Evolutionary conservation across 2,329 filamentous ascomycete species (phyloP).

Genomic region (Alternaria brassicae): DNA sequence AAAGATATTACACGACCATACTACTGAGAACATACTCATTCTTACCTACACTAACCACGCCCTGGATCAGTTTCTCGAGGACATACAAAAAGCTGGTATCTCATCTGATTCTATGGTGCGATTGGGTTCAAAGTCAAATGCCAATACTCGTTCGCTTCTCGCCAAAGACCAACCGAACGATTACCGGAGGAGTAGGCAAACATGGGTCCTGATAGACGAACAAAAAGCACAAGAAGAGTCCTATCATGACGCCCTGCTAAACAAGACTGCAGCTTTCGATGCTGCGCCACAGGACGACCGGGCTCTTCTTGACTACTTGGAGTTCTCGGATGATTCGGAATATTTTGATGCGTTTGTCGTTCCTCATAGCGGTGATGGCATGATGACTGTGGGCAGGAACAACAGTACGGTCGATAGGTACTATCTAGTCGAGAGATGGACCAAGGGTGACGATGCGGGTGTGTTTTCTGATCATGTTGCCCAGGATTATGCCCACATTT

Average conservation of each 20-base stretch:
- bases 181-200: constrained; percentile 42
- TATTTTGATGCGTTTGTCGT: constrained; percentile 66
- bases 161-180: constrained; percentile 53
- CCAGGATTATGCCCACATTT: constrained; percentile 52
- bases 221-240: constrained; percentile 49
- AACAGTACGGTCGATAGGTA: constrained; percentile 55
- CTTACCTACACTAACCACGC: constrained; percentile 70
- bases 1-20: constrained; percentile 61
- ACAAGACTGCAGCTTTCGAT: constrained; percentile 21
- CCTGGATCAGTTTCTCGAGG: constrained; percentile 62
- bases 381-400: constrained; percentile 54
- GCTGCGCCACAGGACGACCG: constrained; percentile 8
- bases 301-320: constrained; percentile 55
- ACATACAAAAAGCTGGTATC: constrained; percentile 68
- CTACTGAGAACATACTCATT: constrained; percentile 64
- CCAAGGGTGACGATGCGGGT: constrained; percentile 55
- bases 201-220: constrained; percentile 54
- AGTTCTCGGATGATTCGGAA: constrained; percentile 61
- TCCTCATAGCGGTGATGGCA: constrained; percentile 57
- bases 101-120: constrained; percentile 61
- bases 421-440: constrained; percentile 66
- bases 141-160: constrained; percentile 57
- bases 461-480: constrained; percentile 47
- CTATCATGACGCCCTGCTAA: constrained; percentile 34
- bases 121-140: constrained; percentile 66